Conservation (phyloP, 495 filamentous ascomycete genomes). For the Annulohypoxylon moriforme region DNA sequence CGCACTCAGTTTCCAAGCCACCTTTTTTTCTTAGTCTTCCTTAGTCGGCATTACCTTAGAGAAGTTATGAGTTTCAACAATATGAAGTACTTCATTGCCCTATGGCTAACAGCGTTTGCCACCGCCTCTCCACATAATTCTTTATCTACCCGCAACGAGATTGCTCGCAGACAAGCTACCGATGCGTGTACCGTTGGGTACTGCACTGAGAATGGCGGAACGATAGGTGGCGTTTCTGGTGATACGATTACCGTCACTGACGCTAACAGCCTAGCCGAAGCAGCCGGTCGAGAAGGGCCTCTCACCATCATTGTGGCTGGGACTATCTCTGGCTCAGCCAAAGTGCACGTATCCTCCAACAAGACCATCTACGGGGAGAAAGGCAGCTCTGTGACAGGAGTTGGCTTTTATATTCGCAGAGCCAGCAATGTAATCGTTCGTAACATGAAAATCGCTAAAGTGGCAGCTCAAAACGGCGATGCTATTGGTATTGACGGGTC, state of each 20-base stretch:
- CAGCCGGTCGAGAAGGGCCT: slow-evolving; percentile 54
- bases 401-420: slow-evolving; percentile 61
- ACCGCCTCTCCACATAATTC: slow-evolving; percentile 1
- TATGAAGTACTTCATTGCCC: slow-evolving; percentile 11
- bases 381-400: slow-evolving; percentile 52
- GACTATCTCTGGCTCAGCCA: slow-evolving; percentile 56
- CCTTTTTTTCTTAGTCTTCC: not conserved
- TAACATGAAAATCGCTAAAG: slow-evolving; percentile 70
- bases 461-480: slow-evolving; percentile 68
- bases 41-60: not conserved
- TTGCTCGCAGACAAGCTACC: slow-evolving; percentile 21
- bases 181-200: slow-evolving; percentile 52
- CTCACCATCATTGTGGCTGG: slow-evolving; percentile 62
- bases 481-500: slow-evolving; percentile 67
- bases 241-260: slow-evolving; percentile 65
- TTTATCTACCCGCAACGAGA: slow-evolving; percentile 1
- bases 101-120: slow-evolving; percentile 10
- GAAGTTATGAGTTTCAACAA: not conserved
- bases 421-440: slow-evolving; percentile 68
- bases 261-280: slow-evolving; percentile 57
- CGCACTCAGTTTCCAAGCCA: not conserved
- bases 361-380: slow-evolving; percentile 62
- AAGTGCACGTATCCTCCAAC: slow-evolving; percentile 60
- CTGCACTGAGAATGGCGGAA: slow-evolving; percentile 52
- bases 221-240: slow-evolving; percentile 65